Evolutionary conservation across 345 rosid species (phyloP).

Genomic region (Gossypioides kirkii): DNA sequence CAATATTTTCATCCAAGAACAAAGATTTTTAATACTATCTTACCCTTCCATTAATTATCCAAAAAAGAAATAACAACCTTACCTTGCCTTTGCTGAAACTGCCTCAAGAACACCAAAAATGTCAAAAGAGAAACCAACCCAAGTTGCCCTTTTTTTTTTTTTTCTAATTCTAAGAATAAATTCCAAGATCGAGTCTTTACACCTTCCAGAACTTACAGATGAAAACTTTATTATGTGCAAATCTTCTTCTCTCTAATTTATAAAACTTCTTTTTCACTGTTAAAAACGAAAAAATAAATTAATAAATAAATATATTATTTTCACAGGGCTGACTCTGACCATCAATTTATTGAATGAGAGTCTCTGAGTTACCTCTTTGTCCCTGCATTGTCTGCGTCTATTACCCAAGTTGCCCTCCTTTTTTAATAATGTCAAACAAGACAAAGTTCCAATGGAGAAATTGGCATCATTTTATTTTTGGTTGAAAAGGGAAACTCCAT

Average conservation of each 20-base stretch:
- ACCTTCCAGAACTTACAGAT: neutral
- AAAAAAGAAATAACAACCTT: neutral
- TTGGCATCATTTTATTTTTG: neutral
- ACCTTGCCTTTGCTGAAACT: neutral
- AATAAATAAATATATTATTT: neutral
- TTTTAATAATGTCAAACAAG: neutral
- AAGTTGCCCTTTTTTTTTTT: neutral
- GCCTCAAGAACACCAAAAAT: neutral
- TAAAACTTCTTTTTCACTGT: neutral
- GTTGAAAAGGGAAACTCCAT: too few species aligned
- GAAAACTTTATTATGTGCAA: neutral
- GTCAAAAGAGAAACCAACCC: neutral
- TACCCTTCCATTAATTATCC: too few species aligned
- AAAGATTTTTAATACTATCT: neutral
- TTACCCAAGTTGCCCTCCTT: neutral
- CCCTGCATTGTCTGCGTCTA: slow-evolving; percentile 9
- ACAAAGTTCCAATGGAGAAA: neutral
- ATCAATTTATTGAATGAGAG: slow-evolving; percentile 17
- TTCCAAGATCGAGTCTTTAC: neutral
- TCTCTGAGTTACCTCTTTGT: slow-evolving; percentile 30
- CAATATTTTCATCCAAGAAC: neutral
- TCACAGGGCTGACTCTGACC: slow-evolving; percentile 12
- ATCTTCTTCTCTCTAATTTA: neutral
- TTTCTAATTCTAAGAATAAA: neutral
- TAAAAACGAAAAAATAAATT: neutral